These are phyloP conservation scores for Endotrypanum monterogeii DNA, from an alignment of 208 protist species.

Conservation along the genomic window DNA sequence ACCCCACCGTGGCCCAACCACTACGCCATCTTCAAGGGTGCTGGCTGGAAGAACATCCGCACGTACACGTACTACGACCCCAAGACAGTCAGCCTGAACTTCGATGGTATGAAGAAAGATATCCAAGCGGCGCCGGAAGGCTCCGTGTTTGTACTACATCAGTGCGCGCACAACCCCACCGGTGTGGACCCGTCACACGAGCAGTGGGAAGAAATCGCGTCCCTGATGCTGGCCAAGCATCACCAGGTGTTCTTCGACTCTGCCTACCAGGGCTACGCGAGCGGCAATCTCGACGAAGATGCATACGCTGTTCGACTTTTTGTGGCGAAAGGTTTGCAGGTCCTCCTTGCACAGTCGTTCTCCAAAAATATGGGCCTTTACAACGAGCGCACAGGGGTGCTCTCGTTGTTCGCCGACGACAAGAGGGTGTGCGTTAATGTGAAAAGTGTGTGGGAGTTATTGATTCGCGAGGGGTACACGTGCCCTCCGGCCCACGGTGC, in stretches of 20 bases:
- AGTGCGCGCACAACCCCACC: conserved; percentile 99
- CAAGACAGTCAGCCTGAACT: conserved; percentile 68
- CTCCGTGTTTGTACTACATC: conserved; percentile 96
- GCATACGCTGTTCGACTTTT: conserved; percentile 85
- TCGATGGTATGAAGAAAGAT: conserved; percentile 85
- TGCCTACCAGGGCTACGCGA: conserved; percentile 97
- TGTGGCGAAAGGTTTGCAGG: conserved; percentile 72
- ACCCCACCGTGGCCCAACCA: conserved; percentile 93
- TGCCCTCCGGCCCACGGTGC: conserved; percentile 97
- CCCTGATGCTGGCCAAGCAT: conserved; percentile 74
- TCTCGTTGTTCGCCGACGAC: conserved; percentile 80
- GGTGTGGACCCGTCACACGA: conserved; percentile 96
- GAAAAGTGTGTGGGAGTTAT: conserved; percentile 73
- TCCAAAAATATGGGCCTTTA: conserved; percentile 99
- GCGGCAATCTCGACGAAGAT: conserved; percentile 96
- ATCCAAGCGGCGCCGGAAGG: conserved; percentile 72
- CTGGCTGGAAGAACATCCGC: conserved; percentile 60
- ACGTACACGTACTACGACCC: conserved; percentile 87
- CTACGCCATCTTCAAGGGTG: conserved; percentile 54
- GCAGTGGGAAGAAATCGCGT: conserved; percentile 95
- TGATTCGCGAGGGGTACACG: conserved; percentile 95
- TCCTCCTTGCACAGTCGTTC: conserved; percentile 95
- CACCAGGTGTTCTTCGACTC: conserved; percentile 97
- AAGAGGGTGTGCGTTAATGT: conserved; percentile 51
- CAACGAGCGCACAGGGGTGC: conserved; percentile 92